Conservation (phyloP, 2,329 filamentous ascomycete species). For the Scedosporium dehoogii region DNA sequence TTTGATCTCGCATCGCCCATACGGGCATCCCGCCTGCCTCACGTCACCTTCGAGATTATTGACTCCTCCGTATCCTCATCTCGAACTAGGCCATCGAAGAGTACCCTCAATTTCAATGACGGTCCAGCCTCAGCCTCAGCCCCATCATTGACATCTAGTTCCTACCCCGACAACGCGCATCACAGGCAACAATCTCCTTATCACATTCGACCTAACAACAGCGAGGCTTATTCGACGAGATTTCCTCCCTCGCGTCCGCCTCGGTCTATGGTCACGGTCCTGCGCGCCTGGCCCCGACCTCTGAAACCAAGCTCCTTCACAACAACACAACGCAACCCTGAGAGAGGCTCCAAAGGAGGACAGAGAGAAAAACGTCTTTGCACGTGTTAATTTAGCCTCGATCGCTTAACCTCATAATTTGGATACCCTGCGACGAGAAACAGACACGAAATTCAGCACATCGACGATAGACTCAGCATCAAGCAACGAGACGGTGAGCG, state of each 20-base stretch:
- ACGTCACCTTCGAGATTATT: no score
- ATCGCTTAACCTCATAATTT: not conserved
- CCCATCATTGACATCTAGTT: not conserved
- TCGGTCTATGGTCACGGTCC: no score
- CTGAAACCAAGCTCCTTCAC: no score
- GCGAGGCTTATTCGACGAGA: no score
- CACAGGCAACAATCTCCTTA: not conserved
- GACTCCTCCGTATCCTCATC: no score
- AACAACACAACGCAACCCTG: no score
- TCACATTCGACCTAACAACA: not conserved
- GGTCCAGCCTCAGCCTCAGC: not conserved
- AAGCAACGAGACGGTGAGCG: no score
- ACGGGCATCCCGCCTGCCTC: no score
- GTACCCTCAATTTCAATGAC: not conserved
- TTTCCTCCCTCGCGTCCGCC: no score
- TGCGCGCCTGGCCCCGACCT: no score
- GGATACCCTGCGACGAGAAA: not conserved
- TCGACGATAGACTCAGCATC: no score
- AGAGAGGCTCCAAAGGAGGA: not conserved
- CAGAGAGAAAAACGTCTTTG: not conserved
- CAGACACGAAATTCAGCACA: not conserved
- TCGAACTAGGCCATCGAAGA: not conserved
- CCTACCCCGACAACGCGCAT: not conserved
- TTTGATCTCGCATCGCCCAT: no score
- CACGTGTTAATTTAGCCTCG: not conserved